phyloP scores from a whole-genome alignment of 495 filamentous ascomycete species.

The Penicillium crystallinum region DNA sequence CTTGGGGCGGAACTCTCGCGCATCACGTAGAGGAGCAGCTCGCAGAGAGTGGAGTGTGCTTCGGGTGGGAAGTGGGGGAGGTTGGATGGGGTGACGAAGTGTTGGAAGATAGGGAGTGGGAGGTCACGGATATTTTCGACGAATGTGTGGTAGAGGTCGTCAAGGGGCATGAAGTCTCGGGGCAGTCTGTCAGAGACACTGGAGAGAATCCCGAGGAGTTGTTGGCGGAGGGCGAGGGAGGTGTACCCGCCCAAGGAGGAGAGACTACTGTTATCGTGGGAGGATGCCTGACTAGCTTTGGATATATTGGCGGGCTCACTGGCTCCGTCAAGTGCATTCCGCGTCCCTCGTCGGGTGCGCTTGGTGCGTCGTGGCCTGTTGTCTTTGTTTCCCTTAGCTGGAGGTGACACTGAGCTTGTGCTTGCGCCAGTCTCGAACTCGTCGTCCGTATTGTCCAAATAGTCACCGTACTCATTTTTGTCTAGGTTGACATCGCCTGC shows the following conservation, averaged over 20 bases:
- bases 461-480: slow-evolving; percentile 53
- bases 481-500: slow-evolving; percentile 53
- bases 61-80: slow-evolving; percentile 43
- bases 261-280: slow-evolving; percentile 19
- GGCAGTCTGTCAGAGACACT: slow-evolving; percentile 41
- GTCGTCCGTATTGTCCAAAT: slow-evolving; percentile 45
- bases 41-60: slow-evolving; percentile 57
- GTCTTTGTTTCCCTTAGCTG: slow-evolving; percentile 6
- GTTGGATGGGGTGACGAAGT: slow-evolving; percentile 55
- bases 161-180: slow-evolving; percentile 41
- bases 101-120: slow-evolving; percentile 63
- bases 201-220: slow-evolving; percentile 53
- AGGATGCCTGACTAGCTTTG: slow-evolving; percentile 1
- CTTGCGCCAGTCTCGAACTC: slow-evolving; percentile 20
- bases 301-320: background rate
- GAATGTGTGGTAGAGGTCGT: slow-evolving; percentile 63
- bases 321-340: slow-evolving; percentile 18
- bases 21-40: slow-evolving; percentile 58
- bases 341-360: slow-evolving; percentile 31
- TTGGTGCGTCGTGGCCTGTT: slow-evolving; percentile 19
- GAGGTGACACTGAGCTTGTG: background rate
- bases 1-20: slow-evolving; percentile 53
- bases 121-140: slow-evolving; percentile 60
- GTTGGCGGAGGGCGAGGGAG: slow-evolving; percentile 58
- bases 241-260: slow-evolving; percentile 47